A percentile compares a stretch with the other conserved stretches of the same genome.
These are phyloP conservation scores for Penicillium subrubescens DNA, from an alignment of 495 filamentous ascomycete genomes.

Conservation along the genomic window DNA sequence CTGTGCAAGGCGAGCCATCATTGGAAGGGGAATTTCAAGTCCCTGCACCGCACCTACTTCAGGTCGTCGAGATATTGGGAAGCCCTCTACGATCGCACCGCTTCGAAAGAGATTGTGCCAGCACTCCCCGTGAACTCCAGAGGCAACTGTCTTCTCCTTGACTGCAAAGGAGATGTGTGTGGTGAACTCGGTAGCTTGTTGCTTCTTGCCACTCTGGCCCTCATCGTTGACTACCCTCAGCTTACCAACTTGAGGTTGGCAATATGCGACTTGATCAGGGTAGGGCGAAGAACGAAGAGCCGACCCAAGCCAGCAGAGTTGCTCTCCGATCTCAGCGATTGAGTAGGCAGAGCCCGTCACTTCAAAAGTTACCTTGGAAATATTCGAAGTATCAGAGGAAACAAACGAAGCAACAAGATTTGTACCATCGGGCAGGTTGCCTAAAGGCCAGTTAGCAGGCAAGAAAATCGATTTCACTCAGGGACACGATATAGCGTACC, in stretches of 20 bases:
- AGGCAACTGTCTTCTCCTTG: background rate
- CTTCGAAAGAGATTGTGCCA: background rate
- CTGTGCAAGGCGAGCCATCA: constrained; percentile 1
- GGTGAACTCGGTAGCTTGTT: background rate
- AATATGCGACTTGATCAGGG: background rate
- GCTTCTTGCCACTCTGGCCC: background rate
- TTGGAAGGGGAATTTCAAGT: background rate
- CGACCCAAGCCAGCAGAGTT: constrained; percentile 10
- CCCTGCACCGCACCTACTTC: background rate
- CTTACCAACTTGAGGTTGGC: background rate
- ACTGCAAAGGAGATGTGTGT: background rate
- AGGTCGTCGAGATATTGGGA: constrained; percentile 6
- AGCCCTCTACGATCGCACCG: background rate
- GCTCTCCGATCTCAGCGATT: constrained; percentile 6
- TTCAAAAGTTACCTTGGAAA: background rate
- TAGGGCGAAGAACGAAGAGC: background rate
- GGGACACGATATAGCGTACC: background rate
- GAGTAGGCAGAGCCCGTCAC: constrained; percentile 1
- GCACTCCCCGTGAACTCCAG: background rate
- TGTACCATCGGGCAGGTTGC: background rate
- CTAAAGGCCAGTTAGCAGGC: background rate
- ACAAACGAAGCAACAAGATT: background rate
- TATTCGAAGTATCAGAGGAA: background rate
- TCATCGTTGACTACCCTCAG: background rate
- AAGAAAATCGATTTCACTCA: background rate